phyloP scores from a whole-genome alignment of 2,329 filamentous ascomycete genomes.

The Teratosphaeria nubilosa region DNA sequence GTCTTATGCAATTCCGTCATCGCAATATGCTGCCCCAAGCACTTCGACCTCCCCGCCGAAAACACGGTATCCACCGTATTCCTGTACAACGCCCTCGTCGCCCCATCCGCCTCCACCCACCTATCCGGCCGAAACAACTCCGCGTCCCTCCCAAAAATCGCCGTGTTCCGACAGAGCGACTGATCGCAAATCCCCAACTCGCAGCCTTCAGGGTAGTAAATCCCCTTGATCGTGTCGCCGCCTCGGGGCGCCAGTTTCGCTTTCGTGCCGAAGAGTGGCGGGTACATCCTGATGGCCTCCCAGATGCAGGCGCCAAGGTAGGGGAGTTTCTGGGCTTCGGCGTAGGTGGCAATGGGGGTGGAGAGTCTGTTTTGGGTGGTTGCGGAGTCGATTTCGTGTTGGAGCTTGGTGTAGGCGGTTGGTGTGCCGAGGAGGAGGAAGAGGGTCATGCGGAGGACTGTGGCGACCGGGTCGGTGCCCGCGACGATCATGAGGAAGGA shows the following conservation, averaged over 20 bases:
- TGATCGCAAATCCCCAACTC: conserved; percentile 37
- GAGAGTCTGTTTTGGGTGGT: conserved; percentile 8
- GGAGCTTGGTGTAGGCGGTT: conserved; percentile 34
- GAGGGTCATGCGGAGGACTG: conserved; percentile 41
- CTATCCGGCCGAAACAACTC: conserved; percentile 40
- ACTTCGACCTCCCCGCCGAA: conserved; percentile 36
- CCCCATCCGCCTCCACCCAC: conserved; percentile 34
- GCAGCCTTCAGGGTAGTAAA: conserved; percentile 38
- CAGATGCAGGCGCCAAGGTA: conserved; percentile 24
- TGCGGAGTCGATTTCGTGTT: conserved; percentile 34
- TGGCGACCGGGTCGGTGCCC: conserved; percentile 47
- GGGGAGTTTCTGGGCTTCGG: conserved; percentile 17
- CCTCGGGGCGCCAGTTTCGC: conserved; percentile 15
- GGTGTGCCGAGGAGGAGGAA: conserved; percentile 40
- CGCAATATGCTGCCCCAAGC: conserved; percentile 40
- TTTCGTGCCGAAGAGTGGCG: conserved; percentile 21
- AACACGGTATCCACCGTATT: conserved; percentile 36
- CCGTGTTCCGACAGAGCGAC: conserved; percentile 30
- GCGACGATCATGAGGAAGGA: conserved; percentile 36
- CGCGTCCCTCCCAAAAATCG: conserved; percentile 32
- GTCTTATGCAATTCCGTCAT: conserved; percentile 42
- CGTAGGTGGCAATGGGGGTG: conserved; percentile 4
- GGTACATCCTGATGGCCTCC: conserved; percentile 23
- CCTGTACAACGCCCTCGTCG: conserved; percentile 29
- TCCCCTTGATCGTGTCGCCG: conserved; percentile 23